Evolutionary conservation across 306 rosid genomes (phyloP).

Genomic region (Trifolium subterraneum): DNA sequence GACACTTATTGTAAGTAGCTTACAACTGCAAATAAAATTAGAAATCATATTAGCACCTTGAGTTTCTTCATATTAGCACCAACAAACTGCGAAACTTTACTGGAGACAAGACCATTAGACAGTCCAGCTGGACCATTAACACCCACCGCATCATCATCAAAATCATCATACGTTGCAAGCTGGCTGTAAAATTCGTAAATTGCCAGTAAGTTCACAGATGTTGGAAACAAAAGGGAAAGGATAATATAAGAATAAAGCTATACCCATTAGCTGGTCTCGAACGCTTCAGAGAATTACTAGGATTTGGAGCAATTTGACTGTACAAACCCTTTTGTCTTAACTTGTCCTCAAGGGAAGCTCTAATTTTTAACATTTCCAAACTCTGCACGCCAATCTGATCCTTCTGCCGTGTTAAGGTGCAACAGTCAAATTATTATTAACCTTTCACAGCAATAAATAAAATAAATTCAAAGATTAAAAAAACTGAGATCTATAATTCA

Average conservation of each 20-base stretch:
- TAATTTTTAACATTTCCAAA: constrained; percentile 78
- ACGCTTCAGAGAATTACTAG: constrained; percentile 54
- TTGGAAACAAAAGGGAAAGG: constrained; percentile 26
- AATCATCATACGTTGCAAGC: constrained; percentile 80
- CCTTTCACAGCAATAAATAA: constrained; percentile 8
- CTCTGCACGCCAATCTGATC: constrained; percentile 66
- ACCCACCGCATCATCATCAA: constrained; percentile 70
- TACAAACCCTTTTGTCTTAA: constrained; percentile 72
- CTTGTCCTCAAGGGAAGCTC: constrained; percentile 84
- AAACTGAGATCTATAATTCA: constrained; percentile 41
- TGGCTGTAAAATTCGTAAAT: constrained; percentile 53
- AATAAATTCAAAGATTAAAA: constrained; percentile 11
- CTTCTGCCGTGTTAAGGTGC: constrained; percentile 55
- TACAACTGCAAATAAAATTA: constrained; percentile 28
- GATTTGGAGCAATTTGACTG: constrained; percentile 58
- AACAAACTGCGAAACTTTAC: constrained; percentile 52
- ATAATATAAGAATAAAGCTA: constrained; percentile 28
- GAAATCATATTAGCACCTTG: constrained; percentile 56
- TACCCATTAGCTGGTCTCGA: constrained; percentile 75
- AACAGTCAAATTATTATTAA: constrained; percentile 39
- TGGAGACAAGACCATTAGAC: constrained; percentile 50
- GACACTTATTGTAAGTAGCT: background rate
- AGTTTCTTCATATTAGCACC: constrained; percentile 54
- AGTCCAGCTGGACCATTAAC: constrained; percentile 38
- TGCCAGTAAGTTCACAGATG: constrained; percentile 42